These are phyloP conservation scores for Nasturtium officinale DNA, from an alignment of 345 rosid genomes.

Conservation along the genomic window DNA sequence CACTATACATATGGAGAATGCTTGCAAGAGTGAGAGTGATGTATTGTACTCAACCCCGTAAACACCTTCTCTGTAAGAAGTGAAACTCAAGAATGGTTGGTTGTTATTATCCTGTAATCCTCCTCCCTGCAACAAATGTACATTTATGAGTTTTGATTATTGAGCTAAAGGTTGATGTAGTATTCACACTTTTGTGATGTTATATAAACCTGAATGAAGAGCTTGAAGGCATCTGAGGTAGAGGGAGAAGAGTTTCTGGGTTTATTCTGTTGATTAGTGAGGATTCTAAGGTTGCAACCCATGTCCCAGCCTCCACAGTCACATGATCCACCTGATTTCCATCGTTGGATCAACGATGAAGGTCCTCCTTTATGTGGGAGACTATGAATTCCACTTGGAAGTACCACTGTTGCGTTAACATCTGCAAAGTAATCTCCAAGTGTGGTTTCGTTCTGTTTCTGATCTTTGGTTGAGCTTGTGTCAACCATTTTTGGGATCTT, in stretches of 20 bases:
- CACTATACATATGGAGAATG: constrained; percentile 81
- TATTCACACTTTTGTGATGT: constrained; percentile 7
- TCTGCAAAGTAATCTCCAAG: constrained; percentile 40
- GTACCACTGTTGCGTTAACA: constrained; percentile 63
- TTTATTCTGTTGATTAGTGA: constrained; percentile 49
- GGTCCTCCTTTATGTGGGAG: constrained; percentile 88
- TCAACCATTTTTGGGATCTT: constrained; percentile 51
- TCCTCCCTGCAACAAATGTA: constrained; percentile 57
- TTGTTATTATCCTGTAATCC: constrained; percentile 52
- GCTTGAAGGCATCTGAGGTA: constrained; percentile 52
- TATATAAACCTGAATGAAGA: constrained; percentile 61
- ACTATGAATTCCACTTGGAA: constrained; percentile 86
- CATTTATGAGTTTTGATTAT: not conserved
- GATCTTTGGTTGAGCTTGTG: constrained; percentile 36
- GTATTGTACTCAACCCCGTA: constrained; percentile 85
- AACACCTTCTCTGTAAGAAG: constrained; percentile 72
- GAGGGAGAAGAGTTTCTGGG: constrained; percentile 41
- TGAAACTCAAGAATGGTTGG: constrained; percentile 62
- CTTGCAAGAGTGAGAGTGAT: constrained; percentile 69
- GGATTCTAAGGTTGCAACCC: constrained; percentile 77
- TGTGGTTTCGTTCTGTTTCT: not conserved
- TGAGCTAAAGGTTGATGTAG: constrained; percentile 9
- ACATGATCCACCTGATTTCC: constrained; percentile 93
- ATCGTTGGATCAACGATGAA: constrained; percentile 81
- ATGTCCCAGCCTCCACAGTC: constrained; percentile 99